These are phyloP conservation scores for Pseudocercospora macadamiae DNA, from an alignment of 2,329 filamentous ascomycete species.

Conservation along the genomic window DNA sequence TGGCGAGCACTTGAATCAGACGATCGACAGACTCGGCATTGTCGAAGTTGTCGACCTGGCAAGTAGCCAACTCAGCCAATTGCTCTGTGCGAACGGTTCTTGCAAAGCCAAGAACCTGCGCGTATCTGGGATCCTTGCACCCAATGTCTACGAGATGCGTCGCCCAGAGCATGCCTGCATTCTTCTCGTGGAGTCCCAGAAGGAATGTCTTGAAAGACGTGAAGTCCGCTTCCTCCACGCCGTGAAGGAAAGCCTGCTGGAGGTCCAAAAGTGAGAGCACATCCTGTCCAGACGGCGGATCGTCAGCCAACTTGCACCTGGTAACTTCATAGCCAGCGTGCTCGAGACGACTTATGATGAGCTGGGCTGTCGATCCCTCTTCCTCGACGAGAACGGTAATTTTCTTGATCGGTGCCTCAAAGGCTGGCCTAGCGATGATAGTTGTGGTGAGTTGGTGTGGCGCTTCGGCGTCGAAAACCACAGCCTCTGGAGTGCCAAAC, in stretches of 20 bases:
- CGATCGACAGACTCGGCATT: background rate
- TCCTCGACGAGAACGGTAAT: background rate
- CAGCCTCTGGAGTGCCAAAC: too few relatives aligned
- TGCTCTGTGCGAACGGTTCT: background rate
- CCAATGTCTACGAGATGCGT: background rate
- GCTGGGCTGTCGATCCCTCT: background rate
- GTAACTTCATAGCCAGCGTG: background rate
- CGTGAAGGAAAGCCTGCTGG: background rate
- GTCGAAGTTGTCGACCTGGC: background rate
- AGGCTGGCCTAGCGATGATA: background rate
- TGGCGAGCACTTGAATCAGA: background rate
- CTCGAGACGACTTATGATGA: background rate
- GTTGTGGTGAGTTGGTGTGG: too few relatives aligned
- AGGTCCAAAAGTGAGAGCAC: background rate
- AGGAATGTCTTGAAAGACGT: background rate
- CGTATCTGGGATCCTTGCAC: background rate
- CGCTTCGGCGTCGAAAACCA: too few relatives aligned
- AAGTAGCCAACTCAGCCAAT: background rate
- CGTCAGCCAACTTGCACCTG: background rate
- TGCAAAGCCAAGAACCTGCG: background rate
- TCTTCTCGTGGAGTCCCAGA: background rate
- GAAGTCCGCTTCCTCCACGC: background rate
- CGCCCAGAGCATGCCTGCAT: background rate
- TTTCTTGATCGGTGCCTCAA: background rate
- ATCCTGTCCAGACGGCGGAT: background rate